Base-by-base conservation (phyloP, 805 yeast species). In the Spathaspora hagerdaliae region DNA sequence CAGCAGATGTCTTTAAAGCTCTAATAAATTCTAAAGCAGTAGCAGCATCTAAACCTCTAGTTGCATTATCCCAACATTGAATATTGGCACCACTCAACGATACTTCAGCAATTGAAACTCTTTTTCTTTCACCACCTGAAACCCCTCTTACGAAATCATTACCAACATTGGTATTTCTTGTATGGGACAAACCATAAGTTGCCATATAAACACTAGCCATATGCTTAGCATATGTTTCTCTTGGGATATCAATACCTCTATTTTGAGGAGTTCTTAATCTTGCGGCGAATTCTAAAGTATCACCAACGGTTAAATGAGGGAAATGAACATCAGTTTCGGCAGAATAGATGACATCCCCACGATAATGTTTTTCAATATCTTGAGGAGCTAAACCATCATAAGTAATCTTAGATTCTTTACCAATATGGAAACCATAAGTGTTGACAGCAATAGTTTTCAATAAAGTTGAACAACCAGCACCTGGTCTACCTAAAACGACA, bases 121-220 rank as follows among this genome's bases (percentile, higher is more conserved):
- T 79, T 65, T 86, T 85, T 53, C 95, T 72, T 67, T 87, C 94
- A 73, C 95, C 94, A 57, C 95, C 92, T 42, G 92, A 82, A 36
- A 84, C 87, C 68, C 89, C 87, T 60, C 87, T 75, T 29, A 83
- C 74, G 47, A 69, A 79, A 52, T 81, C 85, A 56, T 80, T 75
- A 62, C 87, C 87, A 38, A 81, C 85, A 49, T 74, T 76, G 33
- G 85, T 79, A 52, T 80, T 63, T 45, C 72, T 63, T 7, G 83
- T 80, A 56, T 79, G 83, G 13, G 75, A 67, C 47, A 75, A 63
- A 41, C 79, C 80, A 51, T 64, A 71, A 2, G 73, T 69, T 27
- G 75, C 75, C 74, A 71, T 67, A 42, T 63, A 65, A 14, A 71
- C 74, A 32, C 64, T 58, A 19, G 73, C 65, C 73, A 71, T 63